Conservation (phyloP, 2,329 filamentous ascomycete genomes). For the Paradendryphiella salina region DNA sequence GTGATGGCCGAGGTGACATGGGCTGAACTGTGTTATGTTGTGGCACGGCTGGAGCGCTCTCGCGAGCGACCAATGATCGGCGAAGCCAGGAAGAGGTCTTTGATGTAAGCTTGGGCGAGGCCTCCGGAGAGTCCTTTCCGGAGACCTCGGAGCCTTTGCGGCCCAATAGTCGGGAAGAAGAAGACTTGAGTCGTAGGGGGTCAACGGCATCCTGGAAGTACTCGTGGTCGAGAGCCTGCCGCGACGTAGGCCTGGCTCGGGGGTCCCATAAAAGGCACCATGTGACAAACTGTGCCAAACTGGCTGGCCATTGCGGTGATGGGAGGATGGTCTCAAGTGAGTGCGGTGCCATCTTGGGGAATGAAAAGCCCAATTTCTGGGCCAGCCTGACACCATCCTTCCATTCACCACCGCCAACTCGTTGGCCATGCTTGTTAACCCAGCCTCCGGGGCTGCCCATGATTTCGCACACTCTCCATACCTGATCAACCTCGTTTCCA, state of each 20-base stretch:
- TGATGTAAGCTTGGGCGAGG: conserved; percentile 64
- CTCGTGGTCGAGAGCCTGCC: conserved; percentile 91
- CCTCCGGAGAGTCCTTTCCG: conserved; percentile 60
- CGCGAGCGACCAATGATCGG: conserved; percentile 84
- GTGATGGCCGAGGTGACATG: conserved; percentile 48
- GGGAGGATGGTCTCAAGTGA: conserved; percentile 93
- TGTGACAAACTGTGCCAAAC: conserved; percentile 89
- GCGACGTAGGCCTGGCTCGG: conserved; percentile 84
- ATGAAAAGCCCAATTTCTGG: conserved; percentile 96
- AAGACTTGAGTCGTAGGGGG: conserved; percentile 88
- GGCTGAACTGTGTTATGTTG: conserved; percentile 50
- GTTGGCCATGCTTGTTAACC: conserved; percentile 87
- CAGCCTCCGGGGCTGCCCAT: conserved; percentile 99
- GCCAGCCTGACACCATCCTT: conserved; percentile 90
- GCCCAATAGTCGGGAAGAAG: conserved; percentile 78
- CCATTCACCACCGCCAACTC: conserved; percentile 95
- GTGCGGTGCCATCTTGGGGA: conserved; percentile 98
- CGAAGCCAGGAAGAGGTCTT: conserved; percentile 94
- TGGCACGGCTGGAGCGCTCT: conserved; percentile 64
- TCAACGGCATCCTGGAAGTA: conserved; percentile 94
- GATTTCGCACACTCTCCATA: conserved; percentile 98
- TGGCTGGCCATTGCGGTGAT: conserved; percentile 85
- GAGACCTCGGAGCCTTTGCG: conserved; percentile 87
- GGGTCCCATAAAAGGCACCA: conserved; percentile 99
- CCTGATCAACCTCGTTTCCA: conserved; percentile 97